phyloP scores from a whole-genome alignment of 2,329 filamentous ascomycete genomes.

The Thelonectria blattea region DNA sequence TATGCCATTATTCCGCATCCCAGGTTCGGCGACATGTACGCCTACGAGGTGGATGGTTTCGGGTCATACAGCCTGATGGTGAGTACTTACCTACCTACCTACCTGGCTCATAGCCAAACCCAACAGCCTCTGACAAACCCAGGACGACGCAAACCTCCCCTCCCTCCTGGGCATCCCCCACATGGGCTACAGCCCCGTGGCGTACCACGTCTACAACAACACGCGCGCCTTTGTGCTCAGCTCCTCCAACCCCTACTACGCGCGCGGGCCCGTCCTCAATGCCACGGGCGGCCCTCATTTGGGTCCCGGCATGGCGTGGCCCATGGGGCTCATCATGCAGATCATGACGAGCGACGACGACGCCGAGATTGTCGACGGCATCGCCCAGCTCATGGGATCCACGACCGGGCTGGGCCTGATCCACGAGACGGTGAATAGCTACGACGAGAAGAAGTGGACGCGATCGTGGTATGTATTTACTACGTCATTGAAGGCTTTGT shows the following conservation, averaged over 20 bases:
- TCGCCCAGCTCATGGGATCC: slow-evolving; percentile 69
- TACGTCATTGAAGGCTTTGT: not conserved
- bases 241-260: slow-evolving; percentile 75
- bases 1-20: slow-evolving; percentile 70
- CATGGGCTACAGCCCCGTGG: slow-evolving; percentile 62
- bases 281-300: slow-evolving; percentile 60
- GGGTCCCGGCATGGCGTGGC: slow-evolving; percentile 78
- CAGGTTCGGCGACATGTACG: slow-evolving; percentile 69
- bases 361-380: slow-evolving; percentile 71
- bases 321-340: slow-evolving; percentile 82
- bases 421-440: slow-evolving; percentile 65
- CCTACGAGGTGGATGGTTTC: slow-evolving; percentile 74
- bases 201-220: slow-evolving; percentile 70
- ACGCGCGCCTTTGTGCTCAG: slow-evolving; percentile 78
- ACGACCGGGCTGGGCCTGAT: slow-evolving; percentile 77
- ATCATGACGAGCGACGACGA: slow-evolving; percentile 80
- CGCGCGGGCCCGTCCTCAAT: slow-evolving; percentile 58
- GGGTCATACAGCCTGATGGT: slow-evolving; percentile 65
- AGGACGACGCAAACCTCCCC: slow-evolving; percentile 69
- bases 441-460: slow-evolving; percentile 42
- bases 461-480: slow-evolving; percentile 42
- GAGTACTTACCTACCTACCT: slow-evolving; percentile 11
- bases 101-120: no score
- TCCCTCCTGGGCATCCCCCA: slow-evolving; percentile 67
- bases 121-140: not conserved